Conservation (phyloP, 164 flowering plant genomes). For the Annona squamosa region DNA sequence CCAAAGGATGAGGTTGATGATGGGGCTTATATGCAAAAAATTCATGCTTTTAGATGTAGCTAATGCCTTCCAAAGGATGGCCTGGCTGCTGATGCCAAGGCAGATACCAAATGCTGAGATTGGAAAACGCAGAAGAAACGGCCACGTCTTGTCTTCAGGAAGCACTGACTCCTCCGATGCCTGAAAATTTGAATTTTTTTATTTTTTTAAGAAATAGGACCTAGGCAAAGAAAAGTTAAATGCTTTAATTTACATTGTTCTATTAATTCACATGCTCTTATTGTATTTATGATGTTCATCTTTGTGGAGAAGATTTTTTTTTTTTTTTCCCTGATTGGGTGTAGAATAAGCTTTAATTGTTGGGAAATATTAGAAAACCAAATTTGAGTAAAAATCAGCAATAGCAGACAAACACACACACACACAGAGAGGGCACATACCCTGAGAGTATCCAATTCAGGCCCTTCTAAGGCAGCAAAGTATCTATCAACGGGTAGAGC, state of each 20-base stretch:
- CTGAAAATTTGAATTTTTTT: constrained; percentile 24
- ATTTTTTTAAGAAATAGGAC: too few relatives aligned
- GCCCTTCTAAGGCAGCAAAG: constrained; percentile 86
- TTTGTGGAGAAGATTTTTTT: background rate
- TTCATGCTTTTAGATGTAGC: constrained; percentile 52
- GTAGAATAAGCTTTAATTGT: too few relatives aligned
- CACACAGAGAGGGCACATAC: constrained; percentile 22
- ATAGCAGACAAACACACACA: background rate
- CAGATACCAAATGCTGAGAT: constrained; percentile 81
- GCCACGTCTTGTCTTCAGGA: constrained; percentile 76
- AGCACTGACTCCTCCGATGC: constrained; percentile 65
- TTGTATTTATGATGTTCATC: background rate
- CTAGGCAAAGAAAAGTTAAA: background rate
- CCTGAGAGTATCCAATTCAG: constrained; percentile 71
- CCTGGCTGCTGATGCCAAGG: constrained; percentile 87
- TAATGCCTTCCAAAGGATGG: constrained; percentile 77
- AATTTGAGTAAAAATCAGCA: background rate
- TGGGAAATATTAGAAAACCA: too few relatives aligned
- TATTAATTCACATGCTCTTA: background rate
- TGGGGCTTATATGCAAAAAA: constrained; percentile 58
- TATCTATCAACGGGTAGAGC: constrained; percentile 55
- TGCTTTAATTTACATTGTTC: background rate
- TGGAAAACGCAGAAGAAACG: constrained; percentile 84
- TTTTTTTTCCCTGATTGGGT: too few relatives aligned
- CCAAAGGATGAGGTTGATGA: constrained; percentile 60